These are phyloP conservation scores for Pythium chondricola DNA, from an alignment of 352 stramenopile species.

Conservation along the genomic window DNA sequence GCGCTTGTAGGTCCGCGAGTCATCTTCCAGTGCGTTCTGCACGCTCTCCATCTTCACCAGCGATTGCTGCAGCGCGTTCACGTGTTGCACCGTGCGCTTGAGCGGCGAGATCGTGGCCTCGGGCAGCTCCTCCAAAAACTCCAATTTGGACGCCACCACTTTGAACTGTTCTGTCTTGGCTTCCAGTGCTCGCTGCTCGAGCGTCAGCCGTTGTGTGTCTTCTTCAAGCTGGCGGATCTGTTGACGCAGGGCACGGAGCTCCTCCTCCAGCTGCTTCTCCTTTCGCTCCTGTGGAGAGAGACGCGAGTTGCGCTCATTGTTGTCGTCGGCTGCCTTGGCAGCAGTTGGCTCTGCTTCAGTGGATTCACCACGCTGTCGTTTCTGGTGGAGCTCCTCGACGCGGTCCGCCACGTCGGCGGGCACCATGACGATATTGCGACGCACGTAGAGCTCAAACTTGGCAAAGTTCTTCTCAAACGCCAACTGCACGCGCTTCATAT, in stretches of 20 bases:
- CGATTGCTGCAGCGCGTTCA: slow-evolving; percentile 32
- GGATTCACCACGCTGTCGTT: slow-evolving; percentile 13
- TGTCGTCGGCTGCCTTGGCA: background rate
- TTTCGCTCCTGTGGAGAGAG: slow-evolving; percentile 38
- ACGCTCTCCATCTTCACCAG: slow-evolving; percentile 46
- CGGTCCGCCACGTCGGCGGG: slow-evolving; percentile 35
- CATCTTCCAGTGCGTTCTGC: slow-evolving; percentile 34
- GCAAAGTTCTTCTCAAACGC: slow-evolving; percentile 80
- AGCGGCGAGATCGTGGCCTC: slow-evolving; percentile 33
- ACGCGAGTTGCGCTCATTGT: slow-evolving; percentile 16
- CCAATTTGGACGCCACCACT: slow-evolving; percentile 23
- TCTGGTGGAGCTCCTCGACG: slow-evolving; percentile 31
- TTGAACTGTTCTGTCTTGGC: slow-evolving; percentile 33
- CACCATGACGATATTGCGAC: slow-evolving; percentile 66
- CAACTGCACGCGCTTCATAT: slow-evolving; percentile 51
- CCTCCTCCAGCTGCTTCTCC: slow-evolving; percentile 27
- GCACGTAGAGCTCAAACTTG: slow-evolving; percentile 78
- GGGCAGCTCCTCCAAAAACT: slow-evolving; percentile 42
- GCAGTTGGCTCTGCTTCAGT: background rate
- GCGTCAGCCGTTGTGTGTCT: slow-evolving; percentile 28
- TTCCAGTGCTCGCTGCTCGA: slow-evolving; percentile 46
- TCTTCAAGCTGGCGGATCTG: slow-evolving; percentile 22
- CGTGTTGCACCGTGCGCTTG: slow-evolving; percentile 39
- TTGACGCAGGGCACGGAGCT: slow-evolving; percentile 32
- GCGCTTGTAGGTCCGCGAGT: slow-evolving; percentile 43